Base-by-base conservation (phyloP, 2,329 filamentous ascomycete species). In the Sporothrix luriei region DNA sequence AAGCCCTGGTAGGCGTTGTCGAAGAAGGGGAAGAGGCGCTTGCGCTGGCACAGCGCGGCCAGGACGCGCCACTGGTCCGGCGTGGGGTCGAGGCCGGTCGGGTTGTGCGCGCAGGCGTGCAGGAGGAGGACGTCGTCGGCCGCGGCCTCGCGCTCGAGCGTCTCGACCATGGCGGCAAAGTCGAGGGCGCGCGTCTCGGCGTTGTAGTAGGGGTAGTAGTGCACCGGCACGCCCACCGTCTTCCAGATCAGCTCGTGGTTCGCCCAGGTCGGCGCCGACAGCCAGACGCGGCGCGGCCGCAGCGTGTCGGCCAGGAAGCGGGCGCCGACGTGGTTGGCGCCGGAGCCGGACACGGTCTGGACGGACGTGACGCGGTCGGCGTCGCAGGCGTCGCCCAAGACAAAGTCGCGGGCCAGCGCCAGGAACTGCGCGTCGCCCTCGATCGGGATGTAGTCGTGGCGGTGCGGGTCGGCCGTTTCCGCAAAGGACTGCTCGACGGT, bases 201-300 rank as follows among this genome's bases (percentile, higher is more conserved):
- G 79, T 89, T 90, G 84, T 97, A 99, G 85, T 99, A 99, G 62
- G 94, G 95, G 83, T 99, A 99, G 73, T 87, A 88, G 75, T 90
- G 90, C 75, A 93, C 87, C 40, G 88, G 83, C 40, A 98, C 84
- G 75, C 87, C 85, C 77, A 97, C 93, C 78, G 98, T 98, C 80
- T 84, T 87, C 84, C 99, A 97, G 84, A 99, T 97, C 81, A 98
- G 95, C 83, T 96, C 90, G 88, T 99, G 95, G 84, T 99, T 99
- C 75, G 91, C 93, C 95, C 95, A 99, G 72, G 95, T 99, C 66
- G 95, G 95, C 80, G 91, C 91, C 77, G 93, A 97, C 79, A 98
- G 85, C 85, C 97, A 97, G 81, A 96, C 88, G 13, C 62, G 71
- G 89, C 88, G 74, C 87, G 90, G 82, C 85, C 87, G 78, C 86